Base-by-base conservation (phyloP, 805 yeast species). In the Suhomyces sp. region DNA sequence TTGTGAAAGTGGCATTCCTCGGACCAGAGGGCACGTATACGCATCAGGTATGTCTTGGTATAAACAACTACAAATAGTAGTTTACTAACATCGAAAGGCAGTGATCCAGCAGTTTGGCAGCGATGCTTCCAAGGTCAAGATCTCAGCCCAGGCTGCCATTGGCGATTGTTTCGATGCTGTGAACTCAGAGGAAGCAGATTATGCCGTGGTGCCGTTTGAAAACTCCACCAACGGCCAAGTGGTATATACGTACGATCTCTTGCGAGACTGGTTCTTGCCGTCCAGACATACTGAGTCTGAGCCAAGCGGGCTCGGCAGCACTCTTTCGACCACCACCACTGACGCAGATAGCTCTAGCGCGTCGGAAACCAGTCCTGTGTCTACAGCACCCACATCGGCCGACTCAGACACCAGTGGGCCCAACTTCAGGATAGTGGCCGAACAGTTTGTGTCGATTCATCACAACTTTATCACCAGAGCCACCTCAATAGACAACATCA, bases 191-290 rank as follows among this genome's bases (percentile, higher is more conserved):
- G 59, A 61, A 3, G 84, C 84, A n/a, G 85, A 84, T 50, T 85
- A 74, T 63, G 85, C 93, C 0, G 87, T 91, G 9, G 87, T 94
- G 2, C 99, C 99, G 1, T 82, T 90, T 60, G 97, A 93, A 62
- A 93, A 93, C 71, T 91, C 97, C 3, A 87, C 97, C 1, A 94
- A 93, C 68, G 99, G 99, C 0, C 92, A 87, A 59, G 99, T 94
- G 6, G 88, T 86, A 1, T 82, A 86, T 63, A 89, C 97, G 0
- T 86, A 89, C 66, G 97, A 91, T 64, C 72, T 91, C 12, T 73
- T 93, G 29, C 73, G 96, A 57, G 91, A 88, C 63, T 81, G 85
- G 81, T 78, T 77, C 53, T 64, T 79, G 24, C 70, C 41, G 15
- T 13, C 41, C 22, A 38, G 15, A 8, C 5, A 33, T 2, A 66